Evolutionary conservation across 768 basidiomycete species (phyloP).

Genomic region (Auriscalpium vulgare): DNA sequence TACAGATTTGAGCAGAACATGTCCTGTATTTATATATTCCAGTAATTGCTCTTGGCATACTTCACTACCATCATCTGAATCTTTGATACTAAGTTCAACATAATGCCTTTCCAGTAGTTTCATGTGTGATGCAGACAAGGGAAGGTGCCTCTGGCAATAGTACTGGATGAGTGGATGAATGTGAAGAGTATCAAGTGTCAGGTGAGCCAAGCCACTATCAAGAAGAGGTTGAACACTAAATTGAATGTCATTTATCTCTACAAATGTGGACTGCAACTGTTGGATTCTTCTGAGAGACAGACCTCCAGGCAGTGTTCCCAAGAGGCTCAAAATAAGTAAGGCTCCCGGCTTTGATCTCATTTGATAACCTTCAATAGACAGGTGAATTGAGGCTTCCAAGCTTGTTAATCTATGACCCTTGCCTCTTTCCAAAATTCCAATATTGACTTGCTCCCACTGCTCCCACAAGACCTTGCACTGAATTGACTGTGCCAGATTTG

Average conservation of each 20-base stretch:
- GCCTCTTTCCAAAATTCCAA: neutral
- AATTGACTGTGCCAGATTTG: neutral
- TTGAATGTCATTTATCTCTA: neutral
- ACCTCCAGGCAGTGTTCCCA: neutral
- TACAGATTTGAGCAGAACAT: too few species aligned
- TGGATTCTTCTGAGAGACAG: neutral
- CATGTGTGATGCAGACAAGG: too few species aligned
- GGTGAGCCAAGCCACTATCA: too few species aligned
- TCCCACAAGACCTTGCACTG: neutral
- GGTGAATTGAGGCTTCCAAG: conserved; percentile 1
- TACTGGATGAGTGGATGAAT: too few species aligned
- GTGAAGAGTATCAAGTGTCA: too few species aligned
- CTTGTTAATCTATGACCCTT: neutral
- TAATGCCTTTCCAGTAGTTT: too few species aligned
- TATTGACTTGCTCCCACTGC: neutral
- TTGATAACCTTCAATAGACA: neutral
- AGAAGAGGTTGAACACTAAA: too few species aligned
- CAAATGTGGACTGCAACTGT: neutral
- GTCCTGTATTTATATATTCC: too few species aligned
- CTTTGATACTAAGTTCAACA: too few species aligned
- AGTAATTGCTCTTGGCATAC: too few species aligned
- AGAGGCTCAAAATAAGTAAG: neutral
- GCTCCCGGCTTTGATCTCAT: neutral
- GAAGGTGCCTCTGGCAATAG: too few species aligned
- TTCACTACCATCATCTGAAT: too few species aligned